Evolutionary conservation across 768 basidiomycete genomes (phyloP).

Genomic region (Termitomyces sp.): DNA sequence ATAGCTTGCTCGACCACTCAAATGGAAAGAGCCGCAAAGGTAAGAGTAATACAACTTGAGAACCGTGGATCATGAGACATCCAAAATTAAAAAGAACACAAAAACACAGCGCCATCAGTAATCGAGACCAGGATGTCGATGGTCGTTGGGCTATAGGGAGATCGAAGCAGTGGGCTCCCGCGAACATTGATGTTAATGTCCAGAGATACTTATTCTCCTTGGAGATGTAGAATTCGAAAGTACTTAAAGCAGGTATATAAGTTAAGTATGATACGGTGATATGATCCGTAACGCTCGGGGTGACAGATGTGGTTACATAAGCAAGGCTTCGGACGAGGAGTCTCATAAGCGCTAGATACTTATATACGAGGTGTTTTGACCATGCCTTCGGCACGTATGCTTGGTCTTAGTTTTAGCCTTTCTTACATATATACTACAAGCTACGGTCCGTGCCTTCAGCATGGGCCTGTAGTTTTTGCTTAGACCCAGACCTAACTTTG

Average conservation of each 20-base stretch:
- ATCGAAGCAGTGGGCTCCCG: slow-evolving; percentile 25
- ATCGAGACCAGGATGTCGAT: slow-evolving; percentile 46
- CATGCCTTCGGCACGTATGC: too few relatives aligned
- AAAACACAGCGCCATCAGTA: slow-evolving; percentile 45
- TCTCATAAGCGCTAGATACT: too few relatives aligned
- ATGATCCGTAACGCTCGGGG: background rate
- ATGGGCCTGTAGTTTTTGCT: too few relatives aligned
- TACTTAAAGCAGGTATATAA: too few relatives aligned
- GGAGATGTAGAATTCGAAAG: background rate
- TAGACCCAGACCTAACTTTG: too few relatives aligned
- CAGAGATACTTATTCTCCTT: background rate
- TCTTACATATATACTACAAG: too few relatives aligned
- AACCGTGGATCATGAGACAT: slow-evolving; percentile 62
- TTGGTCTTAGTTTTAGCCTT: too few relatives aligned
- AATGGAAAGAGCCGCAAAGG: slow-evolving; percentile 65
- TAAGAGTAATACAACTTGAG: slow-evolving; percentile 68
- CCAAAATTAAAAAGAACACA: slow-evolving; percentile 53
- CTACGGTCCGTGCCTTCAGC: too few relatives aligned
- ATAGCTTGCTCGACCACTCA: slow-evolving; percentile 44
- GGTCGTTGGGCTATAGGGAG: slow-evolving; percentile 52
- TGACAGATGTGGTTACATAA: too few relatives aligned
- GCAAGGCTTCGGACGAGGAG: too few relatives aligned
- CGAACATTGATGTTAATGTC: slow-evolving; percentile 14
- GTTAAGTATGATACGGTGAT: background rate
- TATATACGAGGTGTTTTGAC: too few relatives aligned